phyloP scores from a whole-genome alignment of 352 stramenopile species.

The Globisporangium carolinianum region DNA sequence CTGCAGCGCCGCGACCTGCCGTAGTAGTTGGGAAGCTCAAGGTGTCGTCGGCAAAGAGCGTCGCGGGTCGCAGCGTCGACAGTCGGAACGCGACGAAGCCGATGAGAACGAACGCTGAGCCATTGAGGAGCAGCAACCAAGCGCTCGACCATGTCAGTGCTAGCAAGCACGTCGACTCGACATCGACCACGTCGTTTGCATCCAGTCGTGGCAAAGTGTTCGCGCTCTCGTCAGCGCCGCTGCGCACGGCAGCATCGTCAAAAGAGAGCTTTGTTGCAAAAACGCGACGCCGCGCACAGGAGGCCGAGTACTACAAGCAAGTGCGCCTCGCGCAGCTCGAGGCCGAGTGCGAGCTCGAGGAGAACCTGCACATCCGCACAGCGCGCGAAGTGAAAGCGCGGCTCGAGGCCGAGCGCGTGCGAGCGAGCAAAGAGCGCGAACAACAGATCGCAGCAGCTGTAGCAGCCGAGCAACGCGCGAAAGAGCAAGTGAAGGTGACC shows the following conservation, averaged over 20 bases:
- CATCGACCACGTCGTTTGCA: not conserved
- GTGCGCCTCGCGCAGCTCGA: slow-evolving; percentile 58
- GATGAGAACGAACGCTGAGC: not conserved
- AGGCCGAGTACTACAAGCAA: slow-evolving; percentile 65
- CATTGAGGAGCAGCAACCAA: not conserved
- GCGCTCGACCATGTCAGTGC: not conserved
- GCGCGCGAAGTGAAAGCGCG: slow-evolving; percentile 29
- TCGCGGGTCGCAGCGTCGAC: not conserved
- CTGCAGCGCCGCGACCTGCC: not conserved
- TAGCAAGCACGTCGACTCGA: not conserved
- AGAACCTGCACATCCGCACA: slow-evolving; percentile 61
- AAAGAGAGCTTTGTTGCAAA: slow-evolving; percentile 53
- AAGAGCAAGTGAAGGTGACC: not conserved
- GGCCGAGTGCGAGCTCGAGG: slow-evolving; percentile 64
- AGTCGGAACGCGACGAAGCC: not conserved
- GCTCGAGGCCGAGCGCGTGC: slow-evolving; percentile 12
- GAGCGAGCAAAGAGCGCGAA: slow-evolving; percentile 14
- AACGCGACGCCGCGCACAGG: slow-evolving; percentile 36
- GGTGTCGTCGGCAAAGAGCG: slow-evolving; percentile 16
- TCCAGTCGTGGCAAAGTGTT: slow-evolving; percentile 6
- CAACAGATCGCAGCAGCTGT: not conserved
- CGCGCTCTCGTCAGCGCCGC: not conserved
- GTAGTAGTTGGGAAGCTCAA: slow-evolving; percentile 38
- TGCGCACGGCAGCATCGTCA: not conserved
- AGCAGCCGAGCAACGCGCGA: not conserved